Base-by-base conservation (phyloP, 768 basidiomycete genomes). In the Collybiopsis luxurians region DNA sequence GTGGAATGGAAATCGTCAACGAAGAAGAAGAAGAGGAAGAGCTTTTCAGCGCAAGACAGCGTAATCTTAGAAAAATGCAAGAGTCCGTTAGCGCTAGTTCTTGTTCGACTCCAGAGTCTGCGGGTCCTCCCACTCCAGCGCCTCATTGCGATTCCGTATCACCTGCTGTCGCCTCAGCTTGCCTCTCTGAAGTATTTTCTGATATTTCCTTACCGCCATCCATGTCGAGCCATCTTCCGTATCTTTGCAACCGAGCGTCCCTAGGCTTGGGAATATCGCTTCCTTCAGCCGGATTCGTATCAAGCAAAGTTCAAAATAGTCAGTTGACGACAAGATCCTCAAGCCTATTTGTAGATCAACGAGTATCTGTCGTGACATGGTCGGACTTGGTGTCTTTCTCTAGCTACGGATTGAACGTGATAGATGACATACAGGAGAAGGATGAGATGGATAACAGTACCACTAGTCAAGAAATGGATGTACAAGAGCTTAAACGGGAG, bases 1-100 rank as follows among this genome's bases (percentile, higher is more conserved):
- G 43, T 15, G 54, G 54, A 27, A 55, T 55, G 54, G 54, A 55
- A 17, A 38, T 55, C 24, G 54, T 55, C n/a, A 28, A 55, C 17
- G 54, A 55, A 39, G 54, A 55, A 55, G 54, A 55, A 39, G 54
- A 55, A 38, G 54, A 47, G 2, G 31, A 55, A 45, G 49, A 51
- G 21, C 24, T 26, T 15, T 24, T 23, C 15, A 12, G 11, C 10
- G 10, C 15, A 24, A 19, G 11, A 23, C 42, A 17, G 10, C 31
- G 19, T 17, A 12, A 9, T 15, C 36, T 40, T 11, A 34, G 21
- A n/a, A 39, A 26, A n/a, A 21, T 38, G 27, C 26, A 19, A 15
- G 39, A 44, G 7, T 24, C 24, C 4, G n/a, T 19, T 4, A 12
- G 6, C 1, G 4, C 42, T 21, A 45, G 27, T 21, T 39, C 11